phyloP scores from a whole-genome alignment of 2,329 filamentous ascomycete species.

The Phyllosticta capitalensis region DNA sequence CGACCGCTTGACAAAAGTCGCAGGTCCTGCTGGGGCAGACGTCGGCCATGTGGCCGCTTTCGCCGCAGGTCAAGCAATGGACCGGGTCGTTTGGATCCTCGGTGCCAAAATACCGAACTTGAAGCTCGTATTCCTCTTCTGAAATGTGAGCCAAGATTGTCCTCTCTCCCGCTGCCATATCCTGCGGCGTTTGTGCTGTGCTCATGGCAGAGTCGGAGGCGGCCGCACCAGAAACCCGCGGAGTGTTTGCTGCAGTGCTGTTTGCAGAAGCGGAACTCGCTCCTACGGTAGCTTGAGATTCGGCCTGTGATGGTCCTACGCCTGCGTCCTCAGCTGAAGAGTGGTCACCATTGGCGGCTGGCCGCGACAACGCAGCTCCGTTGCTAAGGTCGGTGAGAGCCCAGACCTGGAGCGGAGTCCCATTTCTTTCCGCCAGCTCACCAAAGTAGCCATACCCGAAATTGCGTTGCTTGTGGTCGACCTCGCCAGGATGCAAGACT shows the following conservation, averaged over 20 bases:
- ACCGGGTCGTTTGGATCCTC: constrained; percentile 30
- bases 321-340: not conserved
- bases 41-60: constrained; percentile 34
- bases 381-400: not conserved
- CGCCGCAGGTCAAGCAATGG: constrained; percentile 32
- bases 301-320: not conserved
- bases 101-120: constrained; percentile 31
- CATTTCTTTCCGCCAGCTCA: not conserved
- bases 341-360: not conserved
- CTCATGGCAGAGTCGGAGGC: not conserved
- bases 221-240: not conserved
- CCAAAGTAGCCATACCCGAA: not conserved
- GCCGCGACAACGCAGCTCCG: not conserved
- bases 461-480: not conserved
- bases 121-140: constrained; percentile 17
- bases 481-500: not conserved
- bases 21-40: constrained; percentile 36
- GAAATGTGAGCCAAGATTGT: constrained; percentile 4
- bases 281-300: not conserved
- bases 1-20: constrained; percentile 33
- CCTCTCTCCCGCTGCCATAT: not conserved
- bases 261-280: not conserved
- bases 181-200: not conserved
- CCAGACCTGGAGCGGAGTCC: not conserved
- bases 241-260: not conserved